Evolutionary conservation across 2,329 filamentous ascomycete species (phyloP).

Genomic region (Myotisia sp.): DNA sequence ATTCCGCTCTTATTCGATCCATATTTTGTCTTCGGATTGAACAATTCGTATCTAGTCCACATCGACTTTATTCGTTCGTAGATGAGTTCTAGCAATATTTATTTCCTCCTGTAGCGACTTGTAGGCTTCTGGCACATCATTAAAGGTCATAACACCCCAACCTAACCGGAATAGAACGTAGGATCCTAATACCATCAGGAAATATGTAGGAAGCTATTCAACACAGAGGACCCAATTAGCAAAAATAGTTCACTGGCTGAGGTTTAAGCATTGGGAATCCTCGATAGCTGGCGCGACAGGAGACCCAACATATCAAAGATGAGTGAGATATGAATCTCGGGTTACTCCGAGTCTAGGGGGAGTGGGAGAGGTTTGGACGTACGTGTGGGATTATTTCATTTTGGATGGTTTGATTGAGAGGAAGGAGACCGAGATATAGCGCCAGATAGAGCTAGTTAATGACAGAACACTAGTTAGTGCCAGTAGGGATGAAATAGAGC

Average conservation of each 20-base stretch:
- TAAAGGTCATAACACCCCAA: slow-evolving; percentile 87
- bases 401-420: slow-evolving; percentile 63
- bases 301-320: slow-evolving; percentile 1
- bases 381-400: slow-evolving; percentile 80
- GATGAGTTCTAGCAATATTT: slow-evolving; percentile 33
- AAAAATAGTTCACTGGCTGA: background rate
- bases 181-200: slow-evolving; percentile 76
- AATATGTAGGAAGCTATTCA: slow-evolving; percentile 80
- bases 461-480: background rate
- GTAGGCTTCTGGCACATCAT: slow-evolving; percentile 84
- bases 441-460: slow-evolving; percentile 67
- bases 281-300: no score
- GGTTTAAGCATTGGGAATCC: no score
- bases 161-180: slow-evolving; percentile 86
- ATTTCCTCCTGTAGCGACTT: slow-evolving; percentile 78
- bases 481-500: background rate
- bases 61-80: slow-evolving; percentile 30
- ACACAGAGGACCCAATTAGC: background rate
- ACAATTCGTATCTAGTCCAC: slow-evolving; percentile 33
- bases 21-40: no score
- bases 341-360: background rate
- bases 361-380: slow-evolving; percentile 28
- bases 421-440: slow-evolving; percentile 69
- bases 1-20: no score
- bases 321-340: no score